These are phyloP conservation scores for Helianthus annuus DNA, from an alignment of 129 eudicot genomes.

Conservation along the genomic window DNA sequence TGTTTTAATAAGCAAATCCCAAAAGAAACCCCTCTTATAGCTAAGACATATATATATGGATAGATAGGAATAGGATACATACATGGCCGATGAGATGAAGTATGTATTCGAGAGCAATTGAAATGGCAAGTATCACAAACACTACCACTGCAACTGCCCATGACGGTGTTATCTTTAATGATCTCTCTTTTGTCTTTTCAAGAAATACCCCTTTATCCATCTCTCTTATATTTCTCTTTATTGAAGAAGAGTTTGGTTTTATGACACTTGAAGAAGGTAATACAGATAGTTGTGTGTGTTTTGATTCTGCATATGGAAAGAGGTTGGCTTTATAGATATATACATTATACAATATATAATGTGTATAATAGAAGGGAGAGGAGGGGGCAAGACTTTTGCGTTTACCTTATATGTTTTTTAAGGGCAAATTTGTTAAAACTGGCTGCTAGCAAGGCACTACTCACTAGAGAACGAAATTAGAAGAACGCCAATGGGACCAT, in stretches of 20 bases:
- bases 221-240: background rate
- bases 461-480: too few relatives aligned
- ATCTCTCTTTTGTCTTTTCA: slow-evolving; percentile 23
- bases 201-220: background rate
- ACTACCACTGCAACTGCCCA: slow-evolving; percentile 43
- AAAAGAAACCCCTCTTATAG: too few relatives aligned
- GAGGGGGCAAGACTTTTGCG: too few relatives aligned
- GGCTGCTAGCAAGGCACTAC: too few relatives aligned
- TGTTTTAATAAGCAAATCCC: background rate
- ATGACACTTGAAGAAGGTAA: background rate
- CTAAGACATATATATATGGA: background rate
- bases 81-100: slow-evolving; percentile 34
- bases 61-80: background rate
- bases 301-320: background rate
- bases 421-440: too few relatives aligned
- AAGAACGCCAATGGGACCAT: background rate
- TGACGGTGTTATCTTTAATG: slow-evolving; percentile 36
- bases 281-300: background rate
- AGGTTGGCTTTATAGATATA: background rate
- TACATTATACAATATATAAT: background rate
- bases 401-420: too few relatives aligned
- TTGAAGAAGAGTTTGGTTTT: background rate
- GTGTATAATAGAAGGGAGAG: background rate
- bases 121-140: slow-evolving; percentile 35
- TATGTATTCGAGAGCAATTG: slow-evolving; percentile 33